Base-by-base conservation (phyloP, 2,329 filamentous ascomycete genomes). In the Leptographium procerum region DNA sequence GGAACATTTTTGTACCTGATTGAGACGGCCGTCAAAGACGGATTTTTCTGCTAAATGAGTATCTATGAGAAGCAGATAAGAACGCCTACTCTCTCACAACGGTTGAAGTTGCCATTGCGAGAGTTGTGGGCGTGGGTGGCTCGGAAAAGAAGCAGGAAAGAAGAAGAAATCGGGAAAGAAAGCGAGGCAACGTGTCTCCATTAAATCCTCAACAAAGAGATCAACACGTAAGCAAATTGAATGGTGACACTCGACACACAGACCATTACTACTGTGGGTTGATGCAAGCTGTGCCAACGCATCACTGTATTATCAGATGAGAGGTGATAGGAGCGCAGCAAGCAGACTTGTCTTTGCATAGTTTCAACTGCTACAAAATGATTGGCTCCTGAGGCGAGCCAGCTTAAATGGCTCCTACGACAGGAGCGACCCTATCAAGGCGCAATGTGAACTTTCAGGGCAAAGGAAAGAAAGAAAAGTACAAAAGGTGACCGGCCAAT, bases 261-360 rank as follows among this genome's bases (percentile, higher is more conserved):
- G 55, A 31, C 45, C 55, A 33, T 22, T 3, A 40, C 55, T 26
- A 36, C 45, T 50, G 31, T 33, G 45, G 28, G 55, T 51, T 24
- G 45, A 50, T 28, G 55, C 55, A 50, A 14, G 45, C 11, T 29
- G 47, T 57, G 55, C 55, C 55, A 57, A 57, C 55, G 47, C 55
- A 57, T 57, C 55, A 57, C 47, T 52, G 55, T 48, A 52, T 51
- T 48, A 52, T 51, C 43, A 16, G 51, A 26, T 16, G 31, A 40
- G 31, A 36, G n/a, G n/a, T 34, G 31, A 34, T 53, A 53, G 51
- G 51, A 43, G 22, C 10, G 43, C 52, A 29, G 50, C 16, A 29
- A 52, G 50, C 50, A 13, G n/a, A n/a, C n/a, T n/a, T n/a, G n/a
- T n/a, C n/a, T n/a, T n/a, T n/a, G n/a, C n/a, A n/a, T n/a, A n/a